Conservation (phyloP, 352 stramenopile species). For the Globisporangium rhizosaccharum region DNA sequence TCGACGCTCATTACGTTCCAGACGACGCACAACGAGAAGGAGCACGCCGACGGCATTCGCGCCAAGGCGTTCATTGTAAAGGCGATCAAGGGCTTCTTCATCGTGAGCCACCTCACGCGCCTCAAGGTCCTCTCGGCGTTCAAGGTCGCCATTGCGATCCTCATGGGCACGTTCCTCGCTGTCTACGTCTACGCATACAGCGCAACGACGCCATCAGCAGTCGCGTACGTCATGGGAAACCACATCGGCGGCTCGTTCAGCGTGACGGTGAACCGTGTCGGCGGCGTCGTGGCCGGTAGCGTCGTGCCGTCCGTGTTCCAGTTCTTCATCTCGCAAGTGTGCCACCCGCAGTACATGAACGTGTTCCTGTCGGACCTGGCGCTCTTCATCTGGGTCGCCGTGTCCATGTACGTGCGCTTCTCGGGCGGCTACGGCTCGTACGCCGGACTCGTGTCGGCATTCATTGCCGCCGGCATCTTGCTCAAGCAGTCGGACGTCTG, state of each 20-base stretch:
- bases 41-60: slow-evolving; percentile 38
- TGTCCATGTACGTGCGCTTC: slow-evolving; percentile 77
- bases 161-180: slow-evolving; percentile 56
- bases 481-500: slow-evolving; percentile 60
- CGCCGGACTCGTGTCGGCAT: slow-evolving; percentile 66
- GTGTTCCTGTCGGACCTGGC: slow-evolving; percentile 41
- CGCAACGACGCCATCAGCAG: slow-evolving; percentile 43
- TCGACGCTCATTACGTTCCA: slow-evolving; percentile 70
- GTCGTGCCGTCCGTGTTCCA: slow-evolving; percentile 80
- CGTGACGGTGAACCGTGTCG: slow-evolving; percentile 78
- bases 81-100: slow-evolving; percentile 46
- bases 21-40: slow-evolving; percentile 55
- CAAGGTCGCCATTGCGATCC: slow-evolving; percentile 54
- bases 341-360: slow-evolving; percentile 29
- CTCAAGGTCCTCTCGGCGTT: slow-evolving; percentile 36
- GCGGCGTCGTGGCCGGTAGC: slow-evolving; percentile 73
- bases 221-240: slow-evolving; percentile 80
- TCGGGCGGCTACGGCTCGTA: slow-evolving; percentile 64
- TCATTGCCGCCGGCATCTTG: slow-evolving; percentile 59
- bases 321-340: slow-evolving; percentile 81
- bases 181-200: slow-evolving; percentile 78
- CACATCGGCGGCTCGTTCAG: slow-evolving; percentile 75
- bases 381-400: slow-evolving; percentile 67
- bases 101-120: slow-evolving; percentile 34
- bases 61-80: slow-evolving; percentile 43